Base-by-base conservation (phyloP, 768 basidiomycete species). In the Macrolepiota dolichaula region DNA sequence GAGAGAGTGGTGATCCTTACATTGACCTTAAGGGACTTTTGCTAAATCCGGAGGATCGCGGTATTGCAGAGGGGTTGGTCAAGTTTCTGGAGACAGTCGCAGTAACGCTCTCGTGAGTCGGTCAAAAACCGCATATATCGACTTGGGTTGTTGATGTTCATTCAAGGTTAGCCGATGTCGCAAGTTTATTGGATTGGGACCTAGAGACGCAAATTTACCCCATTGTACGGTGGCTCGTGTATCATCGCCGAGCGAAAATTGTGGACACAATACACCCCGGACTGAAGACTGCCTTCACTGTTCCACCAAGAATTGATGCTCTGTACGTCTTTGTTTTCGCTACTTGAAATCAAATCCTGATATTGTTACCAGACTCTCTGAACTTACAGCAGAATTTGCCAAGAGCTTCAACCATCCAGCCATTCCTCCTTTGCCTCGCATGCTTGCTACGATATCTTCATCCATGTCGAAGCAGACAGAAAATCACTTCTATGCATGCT, bases 221-320 rank as follows among this genome's bases (percentile, higher is more conserved):
- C 0, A 85, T 91, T n/a, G 96, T 96, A 9, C 85, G 93, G 17
- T 94, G 94, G 84, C 80, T 99, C 32, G 91, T 98, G 32, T 87
- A 92, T 62, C 94, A 95, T 73, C 83, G 92, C 56, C 84, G 92
- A 68, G 96, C 94, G 4, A 93, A 93, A 66, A 78, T 98, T 27
- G 88, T 97, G 46, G 95, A 98, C 63, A 83, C 87, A 17, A 85
- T 98, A 35, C 91, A 94, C 67, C 76, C 74, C 3, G 84, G 87
- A 49, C 72, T 98, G 47, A 89, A 91, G 72, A 95, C 92, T 0
- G 82, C 93, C 0, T 97, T 95, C 67, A 81, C 86, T 3, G 78
- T 96, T 44, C 83, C 92, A 15, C 79, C 85, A 2, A 84, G 80
- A 66, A 84, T 91, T 63, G 76, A 84, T 52, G 62, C 75, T 35